These are phyloP conservation scores for Debaryomycetaceae sp. DNA, from an alignment of 1,139 yeast species.

Conservation along the genomic window DNA sequence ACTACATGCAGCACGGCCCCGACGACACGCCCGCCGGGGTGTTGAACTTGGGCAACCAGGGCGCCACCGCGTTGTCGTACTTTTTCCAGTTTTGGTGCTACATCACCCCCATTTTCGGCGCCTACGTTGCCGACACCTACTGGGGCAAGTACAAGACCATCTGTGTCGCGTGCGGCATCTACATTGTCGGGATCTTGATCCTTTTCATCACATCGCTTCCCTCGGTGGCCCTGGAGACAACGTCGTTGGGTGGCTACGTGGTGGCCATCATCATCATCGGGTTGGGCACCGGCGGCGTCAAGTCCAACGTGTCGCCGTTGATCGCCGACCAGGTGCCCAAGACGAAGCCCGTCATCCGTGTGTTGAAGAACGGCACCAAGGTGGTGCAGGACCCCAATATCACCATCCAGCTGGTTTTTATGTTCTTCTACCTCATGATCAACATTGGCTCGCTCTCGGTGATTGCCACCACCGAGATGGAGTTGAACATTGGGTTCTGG, in stretches of 20 bases:
- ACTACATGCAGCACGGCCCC: conserved; percentile 63
- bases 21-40: conserved; percentile 53
- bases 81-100: conserved; percentile 83
- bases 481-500: conserved; percentile 36
- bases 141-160: conserved; percentile 73
- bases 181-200: conserved; percentile 59
- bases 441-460: conserved; percentile 39
- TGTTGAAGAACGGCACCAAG: conserved; percentile 32
- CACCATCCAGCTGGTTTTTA: conserved; percentile 39
- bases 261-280: conserved; percentile 67
- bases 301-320: conserved; percentile 72
- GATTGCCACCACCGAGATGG: conserved; percentile 40
- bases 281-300: conserved; percentile 78
- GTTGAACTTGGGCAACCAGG: conserved; percentile 54
- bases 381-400: conserved; percentile 39
- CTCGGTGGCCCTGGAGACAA: conserved; percentile 43
- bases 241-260: conserved; percentile 51
- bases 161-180: conserved; percentile 54
- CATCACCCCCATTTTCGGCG: conserved; percentile 75
- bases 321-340: conserved; percentile 69
- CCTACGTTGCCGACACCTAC: conserved; percentile 69
- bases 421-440: conserved; percentile 41
- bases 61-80: conserved; percentile 73
- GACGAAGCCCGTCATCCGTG: conserved; percentile 30
- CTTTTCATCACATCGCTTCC: conserved; percentile 74